phyloP scores from a whole-genome alignment of 371 early-diverging fungal species.

The Zopfochytrium polystomum region DNA sequence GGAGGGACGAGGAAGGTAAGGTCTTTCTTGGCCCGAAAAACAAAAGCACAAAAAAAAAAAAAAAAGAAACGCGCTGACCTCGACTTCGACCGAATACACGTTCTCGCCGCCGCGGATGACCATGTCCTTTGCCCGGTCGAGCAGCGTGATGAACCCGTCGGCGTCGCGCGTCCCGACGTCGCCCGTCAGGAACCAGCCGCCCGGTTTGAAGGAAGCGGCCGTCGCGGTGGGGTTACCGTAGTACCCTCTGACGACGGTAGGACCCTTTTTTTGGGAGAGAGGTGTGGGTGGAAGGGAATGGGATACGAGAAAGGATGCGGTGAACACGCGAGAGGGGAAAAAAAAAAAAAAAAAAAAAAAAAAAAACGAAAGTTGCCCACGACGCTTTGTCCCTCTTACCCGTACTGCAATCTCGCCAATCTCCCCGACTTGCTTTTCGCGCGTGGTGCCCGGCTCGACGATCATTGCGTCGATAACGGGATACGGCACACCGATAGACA shows the following conservation, averaged over 20 bases:
- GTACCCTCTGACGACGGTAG: slow-evolving; percentile 30
- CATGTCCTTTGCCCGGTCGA: slow-evolving; percentile 33
- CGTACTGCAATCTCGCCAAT: slow-evolving; percentile 20
- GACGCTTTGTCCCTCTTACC: no score
- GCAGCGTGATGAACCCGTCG: slow-evolving; percentile 25
- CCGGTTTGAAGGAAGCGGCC: neutral
- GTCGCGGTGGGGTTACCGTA: slow-evolving; percentile 27
- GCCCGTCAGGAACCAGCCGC: slow-evolving; percentile 26
- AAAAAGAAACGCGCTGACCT: slow-evolving; percentile 6
- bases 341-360: neutral
- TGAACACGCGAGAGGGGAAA: neutral
- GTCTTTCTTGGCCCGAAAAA: no score
- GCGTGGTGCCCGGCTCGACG: slow-evolving; percentile 6
- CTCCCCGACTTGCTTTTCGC: slow-evolving; percentile 9
- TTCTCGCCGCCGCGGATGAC: slow-evolving; percentile 35
- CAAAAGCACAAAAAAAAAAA: neutral
- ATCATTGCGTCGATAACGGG: slow-evolving; percentile 14
- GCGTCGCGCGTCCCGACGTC: slow-evolving; percentile 25
- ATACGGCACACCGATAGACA: slow-evolving; percentile 16
- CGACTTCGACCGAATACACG: slow-evolving; percentile 29
- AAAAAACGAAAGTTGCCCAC: no score
- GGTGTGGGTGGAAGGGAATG: neutral
- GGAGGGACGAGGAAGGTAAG: no score
- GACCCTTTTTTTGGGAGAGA: slow-evolving; percentile 10
- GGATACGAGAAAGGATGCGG: no score